A percentile compares a stretch with the other conserved stretches of the same genome.
Conservation (phyloP, 495 filamentous ascomycete species). For the Hypoxylon lienhwacheense region DNA sequence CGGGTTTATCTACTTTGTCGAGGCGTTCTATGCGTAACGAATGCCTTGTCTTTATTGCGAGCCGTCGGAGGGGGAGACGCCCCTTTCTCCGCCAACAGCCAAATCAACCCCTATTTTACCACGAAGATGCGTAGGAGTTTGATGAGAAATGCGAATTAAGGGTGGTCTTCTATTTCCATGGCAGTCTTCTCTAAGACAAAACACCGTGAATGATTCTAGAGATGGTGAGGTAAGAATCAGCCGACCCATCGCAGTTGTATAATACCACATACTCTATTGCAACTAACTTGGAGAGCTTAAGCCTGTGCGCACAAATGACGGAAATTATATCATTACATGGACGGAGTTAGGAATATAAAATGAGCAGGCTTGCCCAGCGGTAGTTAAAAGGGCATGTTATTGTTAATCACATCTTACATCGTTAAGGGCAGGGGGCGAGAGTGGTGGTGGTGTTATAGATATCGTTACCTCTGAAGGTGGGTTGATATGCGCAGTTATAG, state of each 20-base stretch:
- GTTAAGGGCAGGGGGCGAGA: constrained; percentile 1
- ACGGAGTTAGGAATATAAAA: constrained; percentile 36
- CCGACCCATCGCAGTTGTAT: constrained; percentile 8
- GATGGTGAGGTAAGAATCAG: constrained; percentile 1
- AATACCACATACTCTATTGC: constrained; percentile 4
- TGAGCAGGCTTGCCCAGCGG: constrained; percentile 17
- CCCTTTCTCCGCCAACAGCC: not conserved
- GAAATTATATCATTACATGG: constrained; percentile 22
- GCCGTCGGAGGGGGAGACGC: not conserved
- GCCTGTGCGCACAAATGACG: constrained; percentile 8
- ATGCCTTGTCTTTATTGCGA: not conserved
- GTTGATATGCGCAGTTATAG: not conserved
- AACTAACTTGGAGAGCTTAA: not conserved
- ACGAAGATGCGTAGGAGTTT: constrained; percentile 19
- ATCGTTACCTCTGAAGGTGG: not conserved
- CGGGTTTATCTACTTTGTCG: constrained; percentile 85
- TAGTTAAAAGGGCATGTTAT: constrained; percentile 1
- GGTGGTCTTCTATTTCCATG: constrained; percentile 2
- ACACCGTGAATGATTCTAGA: constrained; percentile 11
- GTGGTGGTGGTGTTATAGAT: constrained; percentile 1
- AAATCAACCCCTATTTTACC: not conserved
- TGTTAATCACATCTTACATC: constrained; percentile 16
- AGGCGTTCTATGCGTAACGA: constrained; percentile 66
- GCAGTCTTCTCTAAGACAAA: not conserved
- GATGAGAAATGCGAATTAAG: constrained; percentile 8